Evolutionary conservation across 83 land plant species (phyloP).

Genomic region (Picea abies): DNA sequence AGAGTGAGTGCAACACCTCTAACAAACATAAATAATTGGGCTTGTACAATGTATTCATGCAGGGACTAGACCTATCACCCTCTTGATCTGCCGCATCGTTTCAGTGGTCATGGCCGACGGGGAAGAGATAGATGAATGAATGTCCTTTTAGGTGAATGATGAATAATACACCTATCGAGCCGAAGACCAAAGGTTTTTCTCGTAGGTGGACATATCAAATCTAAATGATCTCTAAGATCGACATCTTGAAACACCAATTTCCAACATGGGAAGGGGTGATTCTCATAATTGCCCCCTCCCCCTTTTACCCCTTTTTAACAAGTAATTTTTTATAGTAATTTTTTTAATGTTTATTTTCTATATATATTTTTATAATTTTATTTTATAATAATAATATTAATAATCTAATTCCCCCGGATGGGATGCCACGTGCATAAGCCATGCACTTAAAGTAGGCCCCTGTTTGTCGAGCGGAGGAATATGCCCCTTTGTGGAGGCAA

Average conservation of each 20-base stretch:
- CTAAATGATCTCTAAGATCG: constrained; percentile 20
- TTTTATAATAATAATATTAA: too few relatives aligned
- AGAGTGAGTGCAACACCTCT: not conserved
- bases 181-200: constrained; percentile 20
- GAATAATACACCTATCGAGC: constrained; percentile 16
- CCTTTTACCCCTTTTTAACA: too few relatives aligned
- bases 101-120: not conserved
- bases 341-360: too few relatives aligned
- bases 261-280: not conserved
- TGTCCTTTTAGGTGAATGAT: constrained; percentile 22
- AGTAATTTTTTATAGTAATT: too few relatives aligned
- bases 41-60: not conserved
- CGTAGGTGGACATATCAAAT: constrained; percentile 24
- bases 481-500: too few relatives aligned
- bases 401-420: too few relatives aligned
- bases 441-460: too few relatives aligned
- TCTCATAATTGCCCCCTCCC: too few relatives aligned
- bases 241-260: constrained; percentile 26
- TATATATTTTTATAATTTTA: too few relatives aligned
- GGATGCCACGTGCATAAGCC: too few relatives aligned
- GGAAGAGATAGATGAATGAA: constrained; percentile 17
- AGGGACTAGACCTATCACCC: not conserved
- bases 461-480: too few relatives aligned
- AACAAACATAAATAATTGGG: not conserved
- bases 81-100: not conserved